phyloP scores from a whole-genome alignment of 768 basidiomycete genomes.

The Mycena leptocephala region DNA sequence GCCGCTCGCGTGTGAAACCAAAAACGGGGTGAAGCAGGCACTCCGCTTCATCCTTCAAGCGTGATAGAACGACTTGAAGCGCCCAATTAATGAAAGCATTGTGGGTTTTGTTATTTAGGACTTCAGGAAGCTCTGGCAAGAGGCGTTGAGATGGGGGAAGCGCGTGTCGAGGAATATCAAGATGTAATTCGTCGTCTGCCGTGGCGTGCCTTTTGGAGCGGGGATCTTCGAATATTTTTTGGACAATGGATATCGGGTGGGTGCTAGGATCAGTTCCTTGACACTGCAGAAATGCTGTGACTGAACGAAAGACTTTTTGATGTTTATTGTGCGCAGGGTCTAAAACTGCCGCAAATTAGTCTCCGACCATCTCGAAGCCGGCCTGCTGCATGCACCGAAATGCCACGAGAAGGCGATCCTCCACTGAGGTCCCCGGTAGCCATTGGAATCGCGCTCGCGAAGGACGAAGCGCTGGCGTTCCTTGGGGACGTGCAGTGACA shows the following conservation, averaged over 20 bases:
- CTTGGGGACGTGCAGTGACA: too few relatives aligned
- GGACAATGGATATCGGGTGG: conserved; percentile 13
- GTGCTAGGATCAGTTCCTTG: neutral
- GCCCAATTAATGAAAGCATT: conserved; percentile 19
- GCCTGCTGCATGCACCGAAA: conserved; percentile 18
- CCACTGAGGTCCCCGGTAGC: neutral
- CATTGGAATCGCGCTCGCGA: neutral
- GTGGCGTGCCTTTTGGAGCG: neutral
- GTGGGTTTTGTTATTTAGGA: neutral
- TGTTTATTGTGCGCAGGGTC: neutral
- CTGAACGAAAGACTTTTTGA: neutral
- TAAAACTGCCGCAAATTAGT: neutral
- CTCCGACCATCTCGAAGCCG: conserved; percentile 16
- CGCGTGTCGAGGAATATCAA: conserved; percentile 14
- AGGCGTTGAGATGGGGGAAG: conserved; percentile 23
- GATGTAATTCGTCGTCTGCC: neutral
- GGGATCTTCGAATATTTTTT: conserved; percentile 2
- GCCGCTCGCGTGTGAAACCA: neutral
- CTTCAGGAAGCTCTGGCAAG: neutral
- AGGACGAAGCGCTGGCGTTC: neutral
- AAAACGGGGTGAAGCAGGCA: neutral
- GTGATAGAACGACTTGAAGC: neutral
- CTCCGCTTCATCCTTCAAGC: neutral
- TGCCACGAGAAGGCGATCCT: conserved; percentile 6
- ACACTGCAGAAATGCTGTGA: conserved; percentile 17